A percentile compares a stretch with the other conserved stretches of the same genome.
Evolutionary conservation across 805 yeast species (phyloP).

Genomic region (Monosporozyma siamensis): DNA sequence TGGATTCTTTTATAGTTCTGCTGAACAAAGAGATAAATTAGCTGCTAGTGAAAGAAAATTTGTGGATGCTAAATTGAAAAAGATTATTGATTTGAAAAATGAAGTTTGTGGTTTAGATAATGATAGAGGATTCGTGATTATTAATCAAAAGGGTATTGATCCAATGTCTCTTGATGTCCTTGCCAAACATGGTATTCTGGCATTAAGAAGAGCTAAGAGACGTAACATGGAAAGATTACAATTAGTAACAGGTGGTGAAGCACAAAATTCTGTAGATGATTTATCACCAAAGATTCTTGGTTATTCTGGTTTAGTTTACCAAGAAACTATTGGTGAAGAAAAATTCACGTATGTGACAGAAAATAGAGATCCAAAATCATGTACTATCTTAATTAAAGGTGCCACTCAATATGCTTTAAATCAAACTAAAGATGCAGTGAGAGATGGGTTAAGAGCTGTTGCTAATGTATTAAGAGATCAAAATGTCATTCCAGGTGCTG

Average conservation of each 20-base stretch:
- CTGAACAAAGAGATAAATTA: constrained; percentile 91
- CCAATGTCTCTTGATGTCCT: constrained; percentile 94
- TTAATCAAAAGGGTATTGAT: constrained; percentile 97
- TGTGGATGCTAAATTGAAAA: constrained; percentile 85
- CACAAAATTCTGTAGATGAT: constrained; percentile 95
- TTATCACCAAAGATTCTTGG: constrained; percentile 73
- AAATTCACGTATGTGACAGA: constrained; percentile 94
- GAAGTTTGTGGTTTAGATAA: constrained; percentile 74
- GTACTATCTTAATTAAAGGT: constrained; percentile 87
- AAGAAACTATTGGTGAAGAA: constrained; percentile 92
- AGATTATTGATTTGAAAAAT: constrained; percentile 87
- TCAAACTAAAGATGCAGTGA: constrained; percentile 93
- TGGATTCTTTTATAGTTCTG: constrained; percentile 86
- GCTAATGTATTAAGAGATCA: constrained; percentile 83
- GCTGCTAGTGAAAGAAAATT: constrained; percentile 90
- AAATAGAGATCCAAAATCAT: constrained; percentile 78
- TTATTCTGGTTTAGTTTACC: constrained; percentile 81
- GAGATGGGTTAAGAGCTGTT: constrained; percentile 94
- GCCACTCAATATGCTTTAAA: constrained; percentile 81
- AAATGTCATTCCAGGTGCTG: constrained; percentile 90
- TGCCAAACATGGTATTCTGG: constrained; percentile 87
- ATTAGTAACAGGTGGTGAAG: constrained; percentile 92
- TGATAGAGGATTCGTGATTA: constrained; percentile 76
- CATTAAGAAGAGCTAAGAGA: constrained; percentile 95
- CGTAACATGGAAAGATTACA: constrained; percentile 98